Base-by-base conservation (phyloP, 768 basidiomycete genomes). In the Jaapia argillacea region DNA sequence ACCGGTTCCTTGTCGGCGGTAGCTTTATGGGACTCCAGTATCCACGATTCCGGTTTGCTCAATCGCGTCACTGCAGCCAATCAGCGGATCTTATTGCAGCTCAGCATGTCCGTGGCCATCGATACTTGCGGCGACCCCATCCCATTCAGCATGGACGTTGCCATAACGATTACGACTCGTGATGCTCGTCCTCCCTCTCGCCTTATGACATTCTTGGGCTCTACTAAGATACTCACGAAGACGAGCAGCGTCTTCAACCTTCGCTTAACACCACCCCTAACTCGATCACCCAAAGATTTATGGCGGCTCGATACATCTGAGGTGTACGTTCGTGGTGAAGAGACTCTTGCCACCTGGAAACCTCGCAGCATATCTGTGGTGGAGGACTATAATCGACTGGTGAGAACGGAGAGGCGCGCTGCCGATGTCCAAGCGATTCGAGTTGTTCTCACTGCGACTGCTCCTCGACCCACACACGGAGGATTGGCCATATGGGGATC, bases 261-360 rank as follows among this genome's bases (percentile, higher is more conserved):
- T 40, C 72, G 75, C 36, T 70, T 98, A 24, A 78, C 79, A 2
- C 92, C 94, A 10, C 85, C 88, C 13, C 65, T 88, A 48, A 90
- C 88, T 16, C 79, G 89, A 36, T 91, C 85, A 1, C 75, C 89
- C 2, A 79, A 79, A 57, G 92, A 97, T 49, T 69, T 99, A 12
- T 97, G 94, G 96, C 70, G 92, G 31, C 68, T 98, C 41, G 91
- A 99, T 64, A 97, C 94, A 1, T 81, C 87, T 23, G 85, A 88
- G 63, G 93, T 91, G 59, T 97, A 93, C 61, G 92, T 99, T 0
- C 75, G 82, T 36, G 94, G 94, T 5, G 93, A 98, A 58, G 93
- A 97, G 54, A 61, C 70, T 3, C 70, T 98, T 23, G 79, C 74
- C 4, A 60, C 70, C 16, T 98, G 94, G 93, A 85, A 79, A 51